phyloP scores from a whole-genome alignment of 257 asterid species.

The Buddleja alternifolia region DNA sequence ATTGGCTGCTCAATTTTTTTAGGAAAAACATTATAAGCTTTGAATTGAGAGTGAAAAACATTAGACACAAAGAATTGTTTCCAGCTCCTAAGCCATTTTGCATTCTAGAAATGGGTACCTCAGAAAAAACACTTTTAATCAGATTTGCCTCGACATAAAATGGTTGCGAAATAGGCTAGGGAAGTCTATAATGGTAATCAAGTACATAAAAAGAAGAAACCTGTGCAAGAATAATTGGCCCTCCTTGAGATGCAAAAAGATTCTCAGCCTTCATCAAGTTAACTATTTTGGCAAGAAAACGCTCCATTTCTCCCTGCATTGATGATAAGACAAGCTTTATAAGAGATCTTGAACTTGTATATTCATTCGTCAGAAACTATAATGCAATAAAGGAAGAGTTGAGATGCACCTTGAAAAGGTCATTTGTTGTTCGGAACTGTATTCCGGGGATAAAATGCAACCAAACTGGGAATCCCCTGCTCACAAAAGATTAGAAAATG shows the following conservation, averaged over 20 bases:
- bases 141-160: background rate
- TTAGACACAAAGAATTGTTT: background rate
- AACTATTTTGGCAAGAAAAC: conserved; percentile 68
- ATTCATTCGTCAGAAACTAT: conserved; percentile 7
- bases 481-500: background rate
- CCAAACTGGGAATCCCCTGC: conserved; percentile 89
- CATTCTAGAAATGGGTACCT: background rate
- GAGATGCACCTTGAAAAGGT: conserved; percentile 52
- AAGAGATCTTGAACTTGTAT: conserved; percentile 21
- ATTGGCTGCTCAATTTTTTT: background rate
- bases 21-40: background rate
- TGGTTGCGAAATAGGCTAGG: background rate
- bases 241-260: conserved; percentile 83
- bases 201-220: conserved; percentile 34
- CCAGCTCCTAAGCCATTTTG: background rate
- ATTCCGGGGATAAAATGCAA: conserved; percentile 81
- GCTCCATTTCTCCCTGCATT: conserved; percentile 78
- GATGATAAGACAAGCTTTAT: conserved; percentile 17
- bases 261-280: conserved; percentile 78
- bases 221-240: conserved; percentile 86
- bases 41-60: background rate
- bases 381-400: background rate
- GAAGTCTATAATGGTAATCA: background rate
- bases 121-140: background rate
- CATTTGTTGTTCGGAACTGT: conserved; percentile 67